Evolutionary conservation across 2,329 filamentous ascomycete species (phyloP).

Genomic region (Capronia americana): DNA sequence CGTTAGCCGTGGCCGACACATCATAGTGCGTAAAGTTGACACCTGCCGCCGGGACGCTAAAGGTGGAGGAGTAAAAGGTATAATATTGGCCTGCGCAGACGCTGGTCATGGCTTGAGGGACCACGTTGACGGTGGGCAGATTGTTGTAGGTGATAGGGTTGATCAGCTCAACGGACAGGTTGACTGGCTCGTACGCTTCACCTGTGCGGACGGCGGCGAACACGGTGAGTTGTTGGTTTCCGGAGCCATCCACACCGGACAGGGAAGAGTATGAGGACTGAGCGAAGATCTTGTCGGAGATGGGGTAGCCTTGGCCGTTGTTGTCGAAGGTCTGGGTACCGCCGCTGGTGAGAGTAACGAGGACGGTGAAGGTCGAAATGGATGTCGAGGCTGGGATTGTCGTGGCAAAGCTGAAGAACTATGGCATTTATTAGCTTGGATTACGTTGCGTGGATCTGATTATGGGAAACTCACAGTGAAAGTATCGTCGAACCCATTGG

Average conservation of each 20-base stretch:
- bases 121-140: slow-evolving; percentile 26
- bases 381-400: slow-evolving; percentile 29
- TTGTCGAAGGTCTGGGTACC: slow-evolving; percentile 35
- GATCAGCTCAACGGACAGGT: slow-evolving; percentile 25
- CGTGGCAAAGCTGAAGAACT: slow-evolving; percentile 44
- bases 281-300: slow-evolving; percentile 32
- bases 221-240: slow-evolving; percentile 23
- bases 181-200: slow-evolving; percentile 19
- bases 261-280: slow-evolving; percentile 32
- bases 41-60: slow-evolving; percentile 17
- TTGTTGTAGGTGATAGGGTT: slow-evolving; percentile 31
- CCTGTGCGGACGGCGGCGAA: slow-evolving; percentile 22
- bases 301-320: slow-evolving; percentile 34
- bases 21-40: slow-evolving; percentile 34
- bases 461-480: slow-evolving; percentile 56
- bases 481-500: slow-evolving; percentile 65
- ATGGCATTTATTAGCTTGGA: slow-evolving; percentile 3
- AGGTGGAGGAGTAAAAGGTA: slow-evolving; percentile 28
- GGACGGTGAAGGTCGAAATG: slow-evolving; percentile 35
- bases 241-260: slow-evolving; percentile 17
- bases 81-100: slow-evolving; percentile 30
- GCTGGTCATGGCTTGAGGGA: slow-evolving; percentile 24
- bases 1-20: slow-evolving; percentile 15
- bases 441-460: neutral
- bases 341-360: slow-evolving; percentile 30